Evolutionary conservation across 495 filamentous ascomycete genomes (phyloP).

Genomic region (Hypoxylon cercidicola): DNA sequence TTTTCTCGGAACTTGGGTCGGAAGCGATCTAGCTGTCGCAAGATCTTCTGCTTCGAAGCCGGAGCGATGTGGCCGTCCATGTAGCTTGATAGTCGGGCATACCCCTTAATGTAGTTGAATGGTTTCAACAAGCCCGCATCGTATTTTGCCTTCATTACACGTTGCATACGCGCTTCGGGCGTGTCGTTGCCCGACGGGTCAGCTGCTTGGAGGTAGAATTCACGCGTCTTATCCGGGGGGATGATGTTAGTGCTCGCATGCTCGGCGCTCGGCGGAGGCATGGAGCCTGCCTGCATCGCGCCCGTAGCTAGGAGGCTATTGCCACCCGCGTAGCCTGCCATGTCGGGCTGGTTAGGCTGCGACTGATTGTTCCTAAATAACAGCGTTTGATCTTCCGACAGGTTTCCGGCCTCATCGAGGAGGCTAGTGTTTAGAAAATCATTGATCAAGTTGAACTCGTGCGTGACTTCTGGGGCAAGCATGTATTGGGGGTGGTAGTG

Average conservation of each 20-base stretch:
- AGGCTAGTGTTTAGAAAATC: conserved; percentile 93
- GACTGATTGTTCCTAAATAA: conserved; percentile 49
- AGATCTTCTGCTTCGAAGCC: conserved; percentile 83
- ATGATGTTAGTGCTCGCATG: conserved; percentile 66
- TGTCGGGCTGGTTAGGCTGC: conserved; percentile 46
- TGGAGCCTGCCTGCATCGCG: conserved; percentile 49
- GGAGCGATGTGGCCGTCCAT: conserved; percentile 88
- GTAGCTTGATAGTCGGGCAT: conserved; percentile 85
- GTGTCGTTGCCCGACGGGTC: conserved; percentile 92
- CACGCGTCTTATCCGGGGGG: conserved; percentile 82
- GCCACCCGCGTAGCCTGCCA: conserved; percentile 46
- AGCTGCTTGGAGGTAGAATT: conserved; percentile 97
- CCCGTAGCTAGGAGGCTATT: conserved; percentile 54
- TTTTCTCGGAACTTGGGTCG: conserved; percentile 95
- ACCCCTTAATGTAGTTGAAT: conserved; percentile 98
- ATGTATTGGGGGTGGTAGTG: conserved; percentile 92
- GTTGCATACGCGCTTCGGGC: conserved; percentile 94
- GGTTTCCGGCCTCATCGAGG: conserved; percentile 77
- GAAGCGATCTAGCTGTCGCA: conserved; percentile 90
- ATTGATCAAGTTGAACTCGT: conserved; percentile 95
- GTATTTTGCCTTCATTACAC: conserved; percentile 92
- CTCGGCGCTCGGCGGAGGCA: conserved; percentile 59
- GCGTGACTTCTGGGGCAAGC: conserved; percentile 93
- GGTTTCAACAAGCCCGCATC: conserved; percentile 93
- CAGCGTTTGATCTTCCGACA: conserved; percentile 66